Evolutionary conservation across 305 asterid genomes (phyloP), one percentile per base, ranked within the genome.

Genomic region (Fraxinus angustifolia): DNA sequence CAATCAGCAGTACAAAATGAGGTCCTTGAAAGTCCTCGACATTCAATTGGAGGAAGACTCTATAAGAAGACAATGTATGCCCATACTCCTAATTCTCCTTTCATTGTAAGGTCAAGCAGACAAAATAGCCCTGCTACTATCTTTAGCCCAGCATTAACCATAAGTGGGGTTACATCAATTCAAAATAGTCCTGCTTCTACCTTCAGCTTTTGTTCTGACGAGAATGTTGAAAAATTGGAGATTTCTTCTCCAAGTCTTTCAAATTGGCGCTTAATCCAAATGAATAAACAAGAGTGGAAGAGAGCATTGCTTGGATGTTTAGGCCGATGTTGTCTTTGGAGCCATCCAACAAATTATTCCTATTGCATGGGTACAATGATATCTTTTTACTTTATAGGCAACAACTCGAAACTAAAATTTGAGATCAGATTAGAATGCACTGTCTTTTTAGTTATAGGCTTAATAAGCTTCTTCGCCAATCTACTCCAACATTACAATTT

Each of bases 401-500:
- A 89, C 73, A 81, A 3, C 38, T 77, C 89, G 4, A 78, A 83
- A 31, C 79, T 93, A n/a, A 91, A 87, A 84, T 88, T 94, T 2
- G 88, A 91, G 60, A 82, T 83, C n/a, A 62, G 77, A 12, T 82
- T 86, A 50, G 91, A 87, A 78, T 76, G 91, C 78, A 60, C 81
- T 21, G 53, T 89, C 56, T 92, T 92, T 78, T 33, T 80, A 26
- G 19, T 78, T 12, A 67, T 93, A 74, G 96, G 89, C 8, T 75
- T 88, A 0, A 68, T 86, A 45, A 83, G 90, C 85, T 90, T 91
- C 89, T 80, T 91, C 1, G 84, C 93, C 6, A 93, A 91, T 78
- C 70, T 93, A 26, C 53, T 92, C 28, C 98, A 93, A 8, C 98
- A 93, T 58, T 89, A 93, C 81, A 92, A 90, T 73, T 93, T 93